Evolutionary conservation across 2,329 filamentous ascomycete genomes (phyloP), one percentile per base, ranked within the genome.

Genomic region (Epichloe sp.): DNA sequence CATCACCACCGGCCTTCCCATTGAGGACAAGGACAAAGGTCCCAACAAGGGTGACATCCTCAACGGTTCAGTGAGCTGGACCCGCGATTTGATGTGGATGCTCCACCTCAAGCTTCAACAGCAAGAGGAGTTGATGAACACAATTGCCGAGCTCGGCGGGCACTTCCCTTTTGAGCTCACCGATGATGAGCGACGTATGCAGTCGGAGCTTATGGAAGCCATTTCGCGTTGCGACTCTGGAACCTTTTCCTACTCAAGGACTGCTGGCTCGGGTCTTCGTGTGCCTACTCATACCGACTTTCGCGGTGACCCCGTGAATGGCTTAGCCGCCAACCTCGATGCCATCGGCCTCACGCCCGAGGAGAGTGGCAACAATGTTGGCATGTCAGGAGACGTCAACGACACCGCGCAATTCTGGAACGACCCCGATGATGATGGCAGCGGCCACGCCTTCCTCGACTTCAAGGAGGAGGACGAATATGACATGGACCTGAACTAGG

Each of bases 41-140:
- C 93, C 93, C 5, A 97, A 97, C 75, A 98, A 98, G 71, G 93
- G 93, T 47, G 93, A 98, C 61, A 97, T 98, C 53, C 83, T 98
- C 60, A 97, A 97, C 63, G 91, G 93, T 34, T 87, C 91, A 36
- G 93, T 97, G 50, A 89, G 88, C 69, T 98, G 93, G 93, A 96
- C 88, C 54, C 82, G 91, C 56, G 93, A 98, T 70, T 76, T 98
- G 49, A 95, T 97, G 88, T 97, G 93, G 93, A 85, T 94, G 72
- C 73, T 95, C 53, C 83, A 95, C 63, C 77, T 87, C 62, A 95
- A 95, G 70, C 77, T 95, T 57, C 84, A 93, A 63, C 88, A 95
- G 67, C 88, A 95, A 65, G 85, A 94, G 56, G 86, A 95, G 63
- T 78, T 97, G 47, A 81, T 86, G 60, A 85, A 90, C 60, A 74